phyloP scores from a whole-genome alignment of 345 rosid species.

The Trapa incisa region DNA sequence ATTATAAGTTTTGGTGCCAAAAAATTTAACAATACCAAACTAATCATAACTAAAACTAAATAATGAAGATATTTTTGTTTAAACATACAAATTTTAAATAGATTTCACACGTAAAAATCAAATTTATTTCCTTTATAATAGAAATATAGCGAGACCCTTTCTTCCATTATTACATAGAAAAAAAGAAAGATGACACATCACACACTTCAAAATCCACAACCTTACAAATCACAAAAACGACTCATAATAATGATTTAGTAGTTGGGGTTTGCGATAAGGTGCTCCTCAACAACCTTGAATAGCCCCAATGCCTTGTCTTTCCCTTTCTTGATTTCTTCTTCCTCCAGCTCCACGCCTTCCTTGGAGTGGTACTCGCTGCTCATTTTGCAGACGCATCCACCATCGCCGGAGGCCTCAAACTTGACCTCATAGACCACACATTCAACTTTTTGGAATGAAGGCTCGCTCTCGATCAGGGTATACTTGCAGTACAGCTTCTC shows the following conservation, averaged over 20 bases:
- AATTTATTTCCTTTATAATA: not conserved
- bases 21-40: too few species aligned
- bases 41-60: too few species aligned
- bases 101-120: not conserved
- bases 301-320: conserved; percentile 13
- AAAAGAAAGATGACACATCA: not conserved
- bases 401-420: conserved; percentile 13
- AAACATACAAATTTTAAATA: not conserved
- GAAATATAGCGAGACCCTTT: not conserved
- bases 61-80: too few species aligned
- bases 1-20: too few species aligned
- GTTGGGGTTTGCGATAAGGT: conserved; percentile 31
- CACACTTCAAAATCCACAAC: not conserved
- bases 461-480: conserved; percentile 12
- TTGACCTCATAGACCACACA: conserved; percentile 11
- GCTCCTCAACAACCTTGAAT: conserved; percentile 24
- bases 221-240: not conserved
- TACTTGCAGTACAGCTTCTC: conserved; percentile 9
- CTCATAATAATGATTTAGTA: conserved; percentile 1
- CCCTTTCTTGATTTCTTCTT: conserved; percentile 20
- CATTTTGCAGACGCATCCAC: conserved; percentile 24
- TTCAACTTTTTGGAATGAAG: conserved; percentile 5
- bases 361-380: conserved; percentile 13
- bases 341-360: conserved; percentile 9
- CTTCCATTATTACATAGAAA: not conserved